Conservation (phyloP, 2,329 filamentous ascomycete species). For the Elsinoe necatrix region DNA sequence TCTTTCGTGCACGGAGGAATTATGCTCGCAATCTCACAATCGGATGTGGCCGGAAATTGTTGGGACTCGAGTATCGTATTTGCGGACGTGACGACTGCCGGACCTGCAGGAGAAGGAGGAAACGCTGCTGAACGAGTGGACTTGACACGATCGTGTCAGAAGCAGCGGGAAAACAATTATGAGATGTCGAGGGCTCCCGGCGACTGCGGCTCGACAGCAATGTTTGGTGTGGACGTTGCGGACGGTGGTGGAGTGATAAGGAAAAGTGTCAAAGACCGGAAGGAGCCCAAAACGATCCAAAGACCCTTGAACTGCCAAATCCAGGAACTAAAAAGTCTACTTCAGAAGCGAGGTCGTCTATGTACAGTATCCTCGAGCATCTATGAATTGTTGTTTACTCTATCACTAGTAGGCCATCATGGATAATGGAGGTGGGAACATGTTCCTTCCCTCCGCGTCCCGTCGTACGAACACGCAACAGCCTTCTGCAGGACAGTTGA, state of each 20-base stretch:
- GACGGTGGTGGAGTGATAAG: conserved; percentile 6
- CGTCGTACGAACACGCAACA: conserved; percentile 55
- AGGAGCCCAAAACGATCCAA: background rate
- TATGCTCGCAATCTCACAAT: background rate
- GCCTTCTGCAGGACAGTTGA: conserved; percentile 46
- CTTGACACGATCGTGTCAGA: conserved; percentile 7
- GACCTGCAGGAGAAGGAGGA: background rate
- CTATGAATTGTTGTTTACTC: background rate
- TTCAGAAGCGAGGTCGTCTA: conserved; percentile 1
- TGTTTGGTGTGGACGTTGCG: background rate
- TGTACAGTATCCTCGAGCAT: background rate
- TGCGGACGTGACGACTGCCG: background rate
- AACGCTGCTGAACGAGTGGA: conserved; percentile 9
- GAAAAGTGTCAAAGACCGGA: background rate
- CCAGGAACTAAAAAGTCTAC: conserved; percentile 2
- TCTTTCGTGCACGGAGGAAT: background rate
- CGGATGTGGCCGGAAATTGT: conserved; percentile 7
- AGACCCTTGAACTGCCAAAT: background rate
- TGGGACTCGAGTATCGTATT: background rate
- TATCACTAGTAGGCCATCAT: conserved; percentile 16
- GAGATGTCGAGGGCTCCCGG: background rate
- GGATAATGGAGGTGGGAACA: conserved; percentile 28
- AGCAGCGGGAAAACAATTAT: background rate
- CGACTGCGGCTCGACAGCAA: background rate
- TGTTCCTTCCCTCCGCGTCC: conserved; percentile 44